Evolutionary conservation across 495 filamentous ascomycete genomes (phyloP).

Genomic region (Talaromyces stipitatus): DNA sequence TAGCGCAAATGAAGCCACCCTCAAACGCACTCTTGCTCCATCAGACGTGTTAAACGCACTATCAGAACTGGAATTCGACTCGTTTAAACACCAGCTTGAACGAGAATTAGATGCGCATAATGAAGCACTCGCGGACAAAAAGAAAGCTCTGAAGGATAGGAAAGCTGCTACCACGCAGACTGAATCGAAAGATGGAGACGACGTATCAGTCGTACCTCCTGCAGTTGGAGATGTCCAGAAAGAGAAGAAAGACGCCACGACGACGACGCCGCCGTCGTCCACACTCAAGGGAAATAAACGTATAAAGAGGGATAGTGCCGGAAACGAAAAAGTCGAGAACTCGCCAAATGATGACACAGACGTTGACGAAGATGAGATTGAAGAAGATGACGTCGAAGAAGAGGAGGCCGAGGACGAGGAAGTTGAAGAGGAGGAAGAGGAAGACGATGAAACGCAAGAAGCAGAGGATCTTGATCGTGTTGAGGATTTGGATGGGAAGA

Average conservation of each 20-base stretch:
- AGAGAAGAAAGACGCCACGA: conserved; percentile 28
- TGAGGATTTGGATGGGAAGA: conserved; percentile 46
- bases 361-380: conserved; percentile 38
- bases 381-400: conserved; percentile 5
- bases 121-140: conserved; percentile 57
- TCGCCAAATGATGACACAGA: conserved; percentile 39
- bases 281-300: conserved; percentile 36
- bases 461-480: conserved; percentile 59
- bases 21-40: conserved; percentile 82
- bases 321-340: neutral
- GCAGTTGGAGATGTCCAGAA: conserved; percentile 41
- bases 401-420: conserved; percentile 19
- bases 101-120: conserved; percentile 52
- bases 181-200: conserved; percentile 23
- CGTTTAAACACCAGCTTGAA: conserved; percentile 58
- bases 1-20: conserved; percentile 71
- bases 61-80: conserved; percentile 73
- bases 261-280: neutral
- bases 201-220: conserved; percentile 11
- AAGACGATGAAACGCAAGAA: conserved; percentile 27
- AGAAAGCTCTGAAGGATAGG: conserved; percentile 49
- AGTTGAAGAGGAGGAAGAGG: conserved; percentile 34
- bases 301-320: conserved; percentile 34
- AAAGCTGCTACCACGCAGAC: conserved; percentile 17
- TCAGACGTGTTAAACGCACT: conserved; percentile 77